Percentiles rank a stretch among this genome's conserved stretches.
Evolutionary conservation across 768 basidiomycete genomes (phyloP).

Genomic region (Russula virescens): DNA sequence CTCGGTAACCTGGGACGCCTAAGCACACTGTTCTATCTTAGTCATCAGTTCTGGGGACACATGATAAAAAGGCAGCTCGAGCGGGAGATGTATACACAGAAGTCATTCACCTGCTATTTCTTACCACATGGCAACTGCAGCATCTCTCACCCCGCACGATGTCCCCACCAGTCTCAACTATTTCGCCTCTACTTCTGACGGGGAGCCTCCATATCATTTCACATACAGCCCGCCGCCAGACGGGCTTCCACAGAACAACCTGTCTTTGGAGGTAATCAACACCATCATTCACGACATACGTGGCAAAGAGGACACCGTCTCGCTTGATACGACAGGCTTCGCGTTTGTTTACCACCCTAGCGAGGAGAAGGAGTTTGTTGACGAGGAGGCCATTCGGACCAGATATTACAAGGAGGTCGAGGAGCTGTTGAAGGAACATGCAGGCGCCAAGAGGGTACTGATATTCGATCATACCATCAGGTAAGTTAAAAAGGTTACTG

Average conservation of each 20-base stretch:
- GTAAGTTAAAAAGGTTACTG: conserved; percentile 23
- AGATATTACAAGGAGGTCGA: conserved; percentile 41
- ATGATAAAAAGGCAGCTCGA: neutral
- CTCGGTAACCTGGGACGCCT: neutral
- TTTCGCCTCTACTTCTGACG: conserved; percentile 25
- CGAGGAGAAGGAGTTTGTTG: conserved; percentile 35
- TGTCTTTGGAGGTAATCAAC: conserved; percentile 28
- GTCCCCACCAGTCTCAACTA: conserved; percentile 38
- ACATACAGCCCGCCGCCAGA: conserved; percentile 29
- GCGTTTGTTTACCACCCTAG: conserved; percentile 34
- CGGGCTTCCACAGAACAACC: conserved; percentile 30
- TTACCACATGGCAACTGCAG: conserved; percentile 16
- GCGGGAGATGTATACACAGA: neutral
- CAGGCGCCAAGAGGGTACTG: conserved; percentile 37
- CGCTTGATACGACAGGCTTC: conserved; percentile 42
- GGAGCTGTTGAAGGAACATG: conserved; percentile 36
- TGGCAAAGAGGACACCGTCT: conserved; percentile 29
- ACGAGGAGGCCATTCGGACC: conserved; percentile 36
- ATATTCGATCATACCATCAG: conserved; percentile 44
- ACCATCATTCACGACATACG: conserved; percentile 32
- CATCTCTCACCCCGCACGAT: conserved; percentile 31
- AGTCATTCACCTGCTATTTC: neutral
- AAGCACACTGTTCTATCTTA: neutral
- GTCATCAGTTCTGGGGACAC: conserved; percentile 5
- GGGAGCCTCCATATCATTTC: conserved; percentile 35